A percentile compares a stretch with the other conserved stretches of the same genome.
These are phyloP conservation scores for Solanum paucissectum DNA, from an alignment of 257 asterid species.

Conservation along the genomic window DNA sequence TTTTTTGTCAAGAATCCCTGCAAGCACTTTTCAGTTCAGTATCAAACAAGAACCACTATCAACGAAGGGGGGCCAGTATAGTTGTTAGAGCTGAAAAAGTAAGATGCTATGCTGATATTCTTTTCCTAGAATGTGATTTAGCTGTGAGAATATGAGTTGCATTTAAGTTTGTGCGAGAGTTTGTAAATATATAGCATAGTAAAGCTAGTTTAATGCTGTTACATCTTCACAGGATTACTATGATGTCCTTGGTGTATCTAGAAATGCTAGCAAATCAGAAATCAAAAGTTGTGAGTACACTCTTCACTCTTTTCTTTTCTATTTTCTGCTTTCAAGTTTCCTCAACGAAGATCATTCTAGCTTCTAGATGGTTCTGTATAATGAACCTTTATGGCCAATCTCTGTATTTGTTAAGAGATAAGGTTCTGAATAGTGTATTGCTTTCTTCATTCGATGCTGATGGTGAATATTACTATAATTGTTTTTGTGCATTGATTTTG, in stretches of 20 bases:
- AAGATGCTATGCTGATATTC: constrained; percentile 12
- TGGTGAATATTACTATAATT: background rate
- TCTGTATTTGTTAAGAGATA: background rate
- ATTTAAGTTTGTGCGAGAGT: background rate
- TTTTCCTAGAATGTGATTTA: background rate
- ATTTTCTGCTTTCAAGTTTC: background rate
- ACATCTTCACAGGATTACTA: constrained; percentile 61
- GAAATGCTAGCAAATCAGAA: constrained; percentile 76
- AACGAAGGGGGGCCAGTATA: constrained; percentile 48
- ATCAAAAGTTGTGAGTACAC: constrained; percentile 73
- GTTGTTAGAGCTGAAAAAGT: constrained; percentile 83
- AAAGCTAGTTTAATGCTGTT: background rate
- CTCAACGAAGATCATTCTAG: background rate
- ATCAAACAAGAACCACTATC: constrained; percentile 25
- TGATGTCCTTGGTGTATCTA: constrained; percentile 84
- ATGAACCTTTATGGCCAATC: background rate
- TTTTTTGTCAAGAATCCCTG: constrained; percentile 49
- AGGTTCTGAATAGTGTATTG: background rate
- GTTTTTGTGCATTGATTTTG: background rate
- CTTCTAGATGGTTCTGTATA: background rate
- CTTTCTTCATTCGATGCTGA: background rate
- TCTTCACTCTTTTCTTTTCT: background rate
- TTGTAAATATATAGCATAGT: background rate
- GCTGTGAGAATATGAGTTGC: background rate
- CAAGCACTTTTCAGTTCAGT: constrained; percentile 43